These are phyloP conservation scores for Xylaria digitata DNA, from an alignment of 2,329 filamentous ascomycete species.

Conservation along the genomic window DNA sequence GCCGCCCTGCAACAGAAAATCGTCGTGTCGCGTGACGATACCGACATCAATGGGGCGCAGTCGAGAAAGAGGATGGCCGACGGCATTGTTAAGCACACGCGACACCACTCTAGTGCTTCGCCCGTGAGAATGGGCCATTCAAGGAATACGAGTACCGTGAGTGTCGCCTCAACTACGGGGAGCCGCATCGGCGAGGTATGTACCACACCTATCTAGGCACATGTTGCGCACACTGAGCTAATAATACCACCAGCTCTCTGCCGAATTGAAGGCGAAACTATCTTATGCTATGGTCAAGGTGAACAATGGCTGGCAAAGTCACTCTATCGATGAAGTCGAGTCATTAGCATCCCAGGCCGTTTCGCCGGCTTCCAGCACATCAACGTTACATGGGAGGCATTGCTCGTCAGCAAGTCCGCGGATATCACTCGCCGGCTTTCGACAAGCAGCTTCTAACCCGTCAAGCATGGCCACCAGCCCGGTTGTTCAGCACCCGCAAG, in stretches of 20 bases:
- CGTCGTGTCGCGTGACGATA: slow-evolving; percentile 51
- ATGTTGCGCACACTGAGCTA: slow-evolving; percentile 33
- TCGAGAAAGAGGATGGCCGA: slow-evolving; percentile 81
- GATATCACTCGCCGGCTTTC: slow-evolving; percentile 53
- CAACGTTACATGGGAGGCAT: slow-evolving; percentile 64
- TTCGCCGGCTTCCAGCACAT: slow-evolving; percentile 70
- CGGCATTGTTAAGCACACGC: slow-evolving; percentile 72
- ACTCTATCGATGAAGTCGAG: slow-evolving; percentile 82
- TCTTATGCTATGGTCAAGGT: slow-evolving; percentile 96
- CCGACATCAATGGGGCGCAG: slow-evolving; percentile 48
- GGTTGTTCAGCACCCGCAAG: slow-evolving; percentile 41
- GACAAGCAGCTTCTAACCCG: slow-evolving; percentile 48
- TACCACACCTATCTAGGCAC: slow-evolving; percentile 42
- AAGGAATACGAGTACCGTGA: slow-evolving; percentile 77
- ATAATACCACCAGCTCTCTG: slow-evolving; percentile 47
- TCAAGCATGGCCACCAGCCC: slow-evolving; percentile 50
- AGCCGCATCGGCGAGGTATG: slow-evolving; percentile 83
- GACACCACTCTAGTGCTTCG: slow-evolving; percentile 58
- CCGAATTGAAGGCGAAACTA: slow-evolving; percentile 81
- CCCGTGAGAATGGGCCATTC: slow-evolving; percentile 68
- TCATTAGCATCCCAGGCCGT: slow-evolving; percentile 75
- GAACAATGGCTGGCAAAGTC: slow-evolving; percentile 86
- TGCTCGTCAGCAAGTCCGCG: slow-evolving; percentile 67
- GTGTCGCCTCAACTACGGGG: slow-evolving; percentile 68
- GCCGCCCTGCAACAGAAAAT: slow-evolving; percentile 66